Evolutionary conservation across 495 filamentous ascomycete species (phyloP).

Genomic region (Ascobolus immersus): DNA sequence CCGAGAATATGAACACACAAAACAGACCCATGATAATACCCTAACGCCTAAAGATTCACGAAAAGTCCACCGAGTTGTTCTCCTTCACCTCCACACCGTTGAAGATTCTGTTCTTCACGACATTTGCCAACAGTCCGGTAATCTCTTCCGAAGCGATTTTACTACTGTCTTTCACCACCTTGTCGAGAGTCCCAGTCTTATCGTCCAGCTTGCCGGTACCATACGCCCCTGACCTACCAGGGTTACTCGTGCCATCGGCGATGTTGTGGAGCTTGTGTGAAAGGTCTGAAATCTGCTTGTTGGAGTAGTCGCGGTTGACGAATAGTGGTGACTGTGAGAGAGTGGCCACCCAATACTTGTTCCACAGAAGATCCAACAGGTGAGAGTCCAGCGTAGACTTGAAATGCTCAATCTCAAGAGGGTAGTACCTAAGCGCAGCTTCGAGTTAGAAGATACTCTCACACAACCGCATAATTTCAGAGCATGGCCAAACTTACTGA

Average conservation of each 20-base stretch:
- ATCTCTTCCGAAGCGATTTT: conserved; percentile 70
- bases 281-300: conserved; percentile 76
- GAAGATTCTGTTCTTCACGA: conserved; percentile 71
- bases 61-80: too few species aligned
- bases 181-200: conserved; percentile 43
- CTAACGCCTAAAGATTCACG: too few species aligned
- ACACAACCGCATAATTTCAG: neutral
- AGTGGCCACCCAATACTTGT: conserved; percentile 98
- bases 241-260: conserved; percentile 9
- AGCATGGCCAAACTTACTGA: conserved; percentile 10
- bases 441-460: too few species aligned
- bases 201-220: conserved; percentile 1
- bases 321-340: conserved; percentile 86
- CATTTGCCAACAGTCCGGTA: conserved; percentile 53
- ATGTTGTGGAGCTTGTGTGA: conserved; percentile 50
- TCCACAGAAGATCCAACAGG: conserved; percentile 76
- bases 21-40: too few species aligned
- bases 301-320: conserved; percentile 77
- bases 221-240: conserved; percentile 4
- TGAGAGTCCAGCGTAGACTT: conserved; percentile 71
- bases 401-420: conserved; percentile 74
- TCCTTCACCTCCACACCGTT: conserved; percentile 30
- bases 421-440: conserved; percentile 38
- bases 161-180: conserved; percentile 51
- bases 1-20: too few species aligned